Conservation (phyloP, 2,329 filamentous ascomycete species). For the Pseudogymnoascus sp. region DNA sequence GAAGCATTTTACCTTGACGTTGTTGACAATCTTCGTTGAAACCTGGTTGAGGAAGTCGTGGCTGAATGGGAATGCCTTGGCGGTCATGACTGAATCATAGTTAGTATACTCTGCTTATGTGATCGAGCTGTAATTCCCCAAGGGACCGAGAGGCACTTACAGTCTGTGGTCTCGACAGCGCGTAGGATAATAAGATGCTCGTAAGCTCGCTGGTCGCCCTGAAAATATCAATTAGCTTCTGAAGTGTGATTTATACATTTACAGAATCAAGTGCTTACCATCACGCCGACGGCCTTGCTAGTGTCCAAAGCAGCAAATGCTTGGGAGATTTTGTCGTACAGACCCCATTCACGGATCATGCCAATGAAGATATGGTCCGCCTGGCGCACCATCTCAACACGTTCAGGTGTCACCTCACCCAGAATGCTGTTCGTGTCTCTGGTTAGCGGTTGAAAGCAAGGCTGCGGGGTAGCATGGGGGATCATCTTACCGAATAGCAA, state of each 20-base stretch:
- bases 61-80: conserved; percentile 39
- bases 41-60: conserved; percentile 58
- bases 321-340: conserved; percentile 65
- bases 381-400: conserved; percentile 69
- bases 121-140: background rate
- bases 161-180: conserved; percentile 49
- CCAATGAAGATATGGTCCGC: conserved; percentile 73
- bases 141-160: conserved; percentile 14
- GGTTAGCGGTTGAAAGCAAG: conserved; percentile 13
- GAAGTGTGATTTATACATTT: conserved; percentile 21
- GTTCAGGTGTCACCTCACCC: conserved; percentile 73
- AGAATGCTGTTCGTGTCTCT: conserved; percentile 52
- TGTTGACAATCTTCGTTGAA: conserved; percentile 62
- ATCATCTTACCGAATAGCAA: conserved; percentile 10
- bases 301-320: conserved; percentile 63
- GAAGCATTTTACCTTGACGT: conserved; percentile 43
- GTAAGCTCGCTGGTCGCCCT: conserved; percentile 60
- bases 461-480: background rate
- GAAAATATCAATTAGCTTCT: conserved; percentile 22
- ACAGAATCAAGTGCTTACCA: conserved; percentile 27
- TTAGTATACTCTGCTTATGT: conserved; percentile 59
- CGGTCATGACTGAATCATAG: conserved; percentile 38
- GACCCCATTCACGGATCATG: conserved; percentile 62
- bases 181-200: conserved; percentile 54
- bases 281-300: conserved; percentile 57